Evolutionary conservation across 441 rosid species (phyloP), one percentile per base, ranked within the genome.

Genomic region (Brassica balearica): DNA sequence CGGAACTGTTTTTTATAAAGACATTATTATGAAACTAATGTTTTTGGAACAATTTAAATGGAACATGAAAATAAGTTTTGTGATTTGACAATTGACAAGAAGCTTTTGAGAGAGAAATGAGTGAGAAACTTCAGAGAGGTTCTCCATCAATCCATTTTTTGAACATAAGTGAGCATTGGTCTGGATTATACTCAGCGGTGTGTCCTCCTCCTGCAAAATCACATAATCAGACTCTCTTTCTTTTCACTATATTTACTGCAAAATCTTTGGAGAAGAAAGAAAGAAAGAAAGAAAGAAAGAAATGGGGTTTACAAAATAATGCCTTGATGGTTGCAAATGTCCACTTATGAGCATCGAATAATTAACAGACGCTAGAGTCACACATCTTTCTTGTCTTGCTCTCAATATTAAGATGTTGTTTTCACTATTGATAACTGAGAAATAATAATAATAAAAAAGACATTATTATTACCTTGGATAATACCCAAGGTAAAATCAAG

Each of bases 201-300:
- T 87, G 91, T 36, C 91, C 94, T 62, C 88, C 90, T 5, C 93
- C 91, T 89, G 85, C 55, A 77, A 74, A 71, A 36, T 1, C 25
- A 61, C 32, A 69, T 5, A 75, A 34, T 3, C 4, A 51, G n/a
- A 12, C 6, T 7, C 22, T 43, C 20, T 43, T 43, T 43, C 51
- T 43, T 43, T 43, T 43, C 14, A 43, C 55, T 12, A 46, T 12
- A 0, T 46, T 46, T 12, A 46, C 55, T 46, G 55, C 55, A 46
- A 12, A 46, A 0, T 0, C 55, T 4, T 46, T 46, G 15, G 55
- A 12, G 55, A 46, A 46, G 15, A 43, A 2, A 1, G 11, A 41
- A 17, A 17, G 17, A 17, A 17, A 17, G 17, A 17, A 17, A 17
- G 17, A 17, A 17, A n/a, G n/a, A n/a, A n/a, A n/a, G n/a, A n/a